phyloP scores from a whole-genome alignment of 306 rosid species.

The Sesbania bispinosa region DNA sequence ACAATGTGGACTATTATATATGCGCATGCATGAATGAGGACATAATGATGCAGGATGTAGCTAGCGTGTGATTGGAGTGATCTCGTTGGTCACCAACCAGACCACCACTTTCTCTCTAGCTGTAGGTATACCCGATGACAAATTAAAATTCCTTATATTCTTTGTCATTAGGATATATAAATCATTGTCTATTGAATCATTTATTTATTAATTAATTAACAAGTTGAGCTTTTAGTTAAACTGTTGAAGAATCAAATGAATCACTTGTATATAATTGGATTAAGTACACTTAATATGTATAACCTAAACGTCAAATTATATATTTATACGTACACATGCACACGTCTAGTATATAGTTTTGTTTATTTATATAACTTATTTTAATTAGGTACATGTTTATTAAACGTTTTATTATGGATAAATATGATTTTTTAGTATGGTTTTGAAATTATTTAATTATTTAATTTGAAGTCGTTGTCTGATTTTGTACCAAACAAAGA shows the following conservation, averaged over 20 bases:
- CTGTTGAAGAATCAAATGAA: neutral
- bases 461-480: neutral
- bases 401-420: too few relatives aligned
- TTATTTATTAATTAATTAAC: too few relatives aligned
- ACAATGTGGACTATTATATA: too few relatives aligned
- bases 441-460: too few relatives aligned
- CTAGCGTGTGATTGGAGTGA: neutral
- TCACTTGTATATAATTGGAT: neutral
- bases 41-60: neutral
- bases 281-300: neutral
- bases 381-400: too few relatives aligned
- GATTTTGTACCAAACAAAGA: neutral
- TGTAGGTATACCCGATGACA: neutral
- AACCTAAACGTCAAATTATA: too few relatives aligned
- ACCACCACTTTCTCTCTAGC: neutral
- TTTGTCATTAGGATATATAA: neutral
- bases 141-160: neutral
- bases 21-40: neutral
- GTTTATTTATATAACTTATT: too few relatives aligned
- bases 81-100: neutral
- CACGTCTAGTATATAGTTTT: too few relatives aligned
- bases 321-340: too few relatives aligned
- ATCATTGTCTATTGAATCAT: neutral
- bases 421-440: too few relatives aligned
- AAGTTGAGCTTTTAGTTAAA: neutral